A percentile compares a stretch with the other conserved stretches of the same genome.
These are phyloP conservation scores for Hawksworthiomyces lignivorus DNA, from an alignment of 2,329 filamentous ascomycete species.

Conservation along the genomic window DNA sequence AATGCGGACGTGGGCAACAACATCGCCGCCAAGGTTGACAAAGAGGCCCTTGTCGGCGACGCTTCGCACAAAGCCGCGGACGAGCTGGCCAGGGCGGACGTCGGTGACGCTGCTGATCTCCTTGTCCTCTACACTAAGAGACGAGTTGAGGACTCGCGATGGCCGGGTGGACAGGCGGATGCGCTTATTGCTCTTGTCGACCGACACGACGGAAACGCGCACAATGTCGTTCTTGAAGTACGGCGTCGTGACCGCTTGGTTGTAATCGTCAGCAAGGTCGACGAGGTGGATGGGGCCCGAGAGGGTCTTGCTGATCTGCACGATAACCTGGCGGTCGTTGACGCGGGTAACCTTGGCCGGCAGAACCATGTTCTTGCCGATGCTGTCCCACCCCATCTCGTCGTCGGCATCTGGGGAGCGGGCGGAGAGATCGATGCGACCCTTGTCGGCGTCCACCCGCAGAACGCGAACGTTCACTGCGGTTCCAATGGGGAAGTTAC, in stretches of 20 bases:
- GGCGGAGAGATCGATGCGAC: conserved; percentile 77
- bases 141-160: conserved; percentile 83
- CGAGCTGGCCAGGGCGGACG: conserved; percentile 66
- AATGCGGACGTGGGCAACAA: conserved; percentile 78
- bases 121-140: conserved; percentile 68
- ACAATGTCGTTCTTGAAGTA: conserved; percentile 81
- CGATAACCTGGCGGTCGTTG: conserved; percentile 72
- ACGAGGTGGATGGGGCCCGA: conserved; percentile 74
- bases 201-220: conserved; percentile 72
- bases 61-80: conserved; percentile 88
- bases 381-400: conserved; percentile 57
- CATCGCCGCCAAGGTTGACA: conserved; percentile 69
- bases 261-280: conserved; percentile 81
- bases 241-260: conserved; percentile 64
- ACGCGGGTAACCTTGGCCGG: conserved; percentile 79
- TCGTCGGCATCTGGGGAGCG: conserved; percentile 50
- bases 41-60: conserved; percentile 86
- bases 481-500: conserved; percentile 84
- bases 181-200: conserved; percentile 80
- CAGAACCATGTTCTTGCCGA: conserved; percentile 74
- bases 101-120: conserved; percentile 68
- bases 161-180: conserved; percentile 74
- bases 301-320: conserved; percentile 75
- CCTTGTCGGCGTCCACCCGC: conserved; percentile 62
- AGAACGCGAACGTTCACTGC: conserved; percentile 76